Base-by-base conservation (phyloP, 192 early-diverging fungal species). In the Linnemannia hyalina region DNA sequence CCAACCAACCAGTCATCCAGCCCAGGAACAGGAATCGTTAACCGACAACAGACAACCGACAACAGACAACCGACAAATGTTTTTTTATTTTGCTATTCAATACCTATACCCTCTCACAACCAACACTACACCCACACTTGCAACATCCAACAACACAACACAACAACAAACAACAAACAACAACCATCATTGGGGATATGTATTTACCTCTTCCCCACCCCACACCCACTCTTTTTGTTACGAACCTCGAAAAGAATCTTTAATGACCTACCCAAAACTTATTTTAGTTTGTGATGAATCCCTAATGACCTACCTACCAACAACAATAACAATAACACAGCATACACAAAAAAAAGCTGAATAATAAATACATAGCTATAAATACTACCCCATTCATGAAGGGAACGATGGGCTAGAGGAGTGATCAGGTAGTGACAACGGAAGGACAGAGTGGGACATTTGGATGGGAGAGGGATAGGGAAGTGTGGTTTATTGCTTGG, bases 91-190 rank as follows among this genome's bases (percentile, higher is more conserved):
- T 26, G 10, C 4, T 3, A 32, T 65, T 26, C 29, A 65, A 32
- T 65, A 65, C 60, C 60, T 65, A 65, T 65, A 65, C 60, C 60
- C 60, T 29, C 60, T 20, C 29, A 8, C 60, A 65, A 65, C 60
- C 60, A 65, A 65, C 55, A 57, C n/a, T 55, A n/a, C 54, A 55
- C 54, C 54, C 20, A 55, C 55, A 57, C 23, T 10, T 26, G 10
- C 47, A 49, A 49, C 47, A 18, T 16, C 13, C 47, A 49, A 2
- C 16, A 49, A 16, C 54, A 55, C 38, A 40, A 40, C 38, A 55
- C 5, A 55, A 55, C 18, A 4, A 32, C 57, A 60, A 60, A 2
- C 29, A 10, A 65, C 60, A 0, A 65, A 15, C 60, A 65, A 65
- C 4, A 11, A 63, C 23, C 26, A 63, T 29, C 60, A 65, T 15